Base-by-base conservation (phyloP, 2,329 filamentous ascomycete species). In the Emergomyces orientalis region DNA sequence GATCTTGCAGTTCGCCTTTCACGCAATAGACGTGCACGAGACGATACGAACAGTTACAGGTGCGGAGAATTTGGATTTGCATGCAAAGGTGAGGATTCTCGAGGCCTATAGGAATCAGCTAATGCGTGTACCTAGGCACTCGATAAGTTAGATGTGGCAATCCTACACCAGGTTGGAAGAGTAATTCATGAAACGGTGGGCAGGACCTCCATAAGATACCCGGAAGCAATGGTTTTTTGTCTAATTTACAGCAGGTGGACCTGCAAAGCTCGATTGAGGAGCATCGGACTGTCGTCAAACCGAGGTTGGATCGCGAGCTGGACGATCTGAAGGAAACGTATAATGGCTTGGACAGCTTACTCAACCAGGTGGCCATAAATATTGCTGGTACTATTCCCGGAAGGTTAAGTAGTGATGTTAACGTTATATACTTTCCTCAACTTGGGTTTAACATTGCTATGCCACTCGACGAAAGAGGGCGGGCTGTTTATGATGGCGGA, bases 351-450 rank as follows among this genome's bases (percentile, higher is more conserved):
- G 87, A 89, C 61, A 81, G 82, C 63, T 81, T 97, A 14, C 81
- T 99, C 17, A 86, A 84, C 2, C 76, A 85, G 61, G 84, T 91
- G 1, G 86, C 87, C 5, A 78, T 80, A 22, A 82, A 84, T n/a
- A 79, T 96, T 63, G 83, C 83, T 0, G 73, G 75, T 17, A 80
- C 81, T 1, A 78, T 94, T 25, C 88, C 91, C 0, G 79, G 82
- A 64, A 79, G 82, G 22, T 63, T 76, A 4, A 74, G 83, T 1
- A 76, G 80, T 27, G 77, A 80, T 14, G 73, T 88, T 41, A 92
- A 92, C 62, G 95, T 95, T 65, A 88, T 94, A 22, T 96, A 94
- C 72, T 88, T 96, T 65, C 93, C 92, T 0, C 91, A 96, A 70
- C 84, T 97, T 45, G 94, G 94, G 0, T 99, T 97, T 71, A 82